Evolutionary conservation across 2,329 filamentous ascomycete species (phyloP).

Genomic region (Fusarium sp.): DNA sequence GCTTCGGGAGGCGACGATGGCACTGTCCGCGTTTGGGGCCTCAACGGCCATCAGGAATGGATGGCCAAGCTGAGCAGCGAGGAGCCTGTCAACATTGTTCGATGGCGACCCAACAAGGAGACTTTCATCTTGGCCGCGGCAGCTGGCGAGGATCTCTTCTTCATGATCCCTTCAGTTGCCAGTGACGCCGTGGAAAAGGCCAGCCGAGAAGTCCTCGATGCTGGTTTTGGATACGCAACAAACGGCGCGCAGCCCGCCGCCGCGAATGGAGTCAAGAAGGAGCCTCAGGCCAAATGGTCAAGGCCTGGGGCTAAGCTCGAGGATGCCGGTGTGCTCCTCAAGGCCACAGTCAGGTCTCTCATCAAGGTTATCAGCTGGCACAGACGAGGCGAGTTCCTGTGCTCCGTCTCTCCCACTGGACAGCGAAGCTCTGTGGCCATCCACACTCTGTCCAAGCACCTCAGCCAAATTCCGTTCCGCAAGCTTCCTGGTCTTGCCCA

Average conservation of each 20-base stretch:
- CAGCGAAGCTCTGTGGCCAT: conserved; percentile 87
- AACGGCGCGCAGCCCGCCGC: conserved; percentile 69
- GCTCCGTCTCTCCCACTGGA: conserved; percentile 86
- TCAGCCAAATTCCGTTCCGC: conserved; percentile 94
- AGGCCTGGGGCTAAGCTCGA: conserved; percentile 81
- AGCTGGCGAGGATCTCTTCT: conserved; percentile 85
- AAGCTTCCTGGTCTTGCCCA: conserved; percentile 80
- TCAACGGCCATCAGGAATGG: conserved; percentile 92
- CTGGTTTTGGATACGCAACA: conserved; percentile 93
- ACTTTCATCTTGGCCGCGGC: conserved; percentile 85
- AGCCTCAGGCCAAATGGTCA: conserved; percentile 83
- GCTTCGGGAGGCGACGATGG: conserved; percentile 96
- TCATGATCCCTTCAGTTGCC: conserved; percentile 82
- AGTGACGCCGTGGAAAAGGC: conserved; percentile 79
- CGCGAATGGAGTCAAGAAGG: conserved; percentile 73
- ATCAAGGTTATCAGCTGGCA: conserved; percentile 96
- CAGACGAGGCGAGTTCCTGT: conserved; percentile 92
- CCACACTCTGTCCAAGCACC: conserved; percentile 93
- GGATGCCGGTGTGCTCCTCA: conserved; percentile 82
- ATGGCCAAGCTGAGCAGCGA: conserved; percentile 82
- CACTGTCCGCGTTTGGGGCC: conserved; percentile 89
- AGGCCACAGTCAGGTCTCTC: conserved; percentile 81
- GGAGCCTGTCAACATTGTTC: conserved; percentile 84
- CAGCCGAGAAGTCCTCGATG: conserved; percentile 82
- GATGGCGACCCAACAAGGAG: conserved; percentile 89